A percentile compares a stretch with the other conserved stretches of the same genome.
These are phyloP conservation scores for Limnanthes douglasii DNA, from an alignment of 345 rosid genomes.

Conservation along the genomic window DNA sequence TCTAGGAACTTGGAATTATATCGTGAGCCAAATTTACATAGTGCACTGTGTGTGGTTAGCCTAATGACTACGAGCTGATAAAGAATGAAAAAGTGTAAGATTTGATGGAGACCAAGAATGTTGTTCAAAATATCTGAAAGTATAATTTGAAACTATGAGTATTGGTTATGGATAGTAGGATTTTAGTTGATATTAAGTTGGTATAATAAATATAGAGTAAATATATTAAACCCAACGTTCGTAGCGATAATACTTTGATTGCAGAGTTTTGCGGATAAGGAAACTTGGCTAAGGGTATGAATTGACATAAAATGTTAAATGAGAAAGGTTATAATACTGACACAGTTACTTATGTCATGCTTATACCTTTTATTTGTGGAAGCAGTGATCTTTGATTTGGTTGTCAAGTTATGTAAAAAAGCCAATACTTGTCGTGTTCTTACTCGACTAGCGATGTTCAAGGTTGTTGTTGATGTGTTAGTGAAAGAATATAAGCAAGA, in stretches of 20 bases:
- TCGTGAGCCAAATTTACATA: too few species aligned
- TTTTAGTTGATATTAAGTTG: constrained; percentile 26
- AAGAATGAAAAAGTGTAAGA: constrained; percentile 47
- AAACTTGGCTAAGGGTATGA: constrained; percentile 29
- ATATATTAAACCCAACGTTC: constrained; percentile 26
- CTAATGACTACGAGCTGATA: too few species aligned
- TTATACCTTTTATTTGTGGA: constrained; percentile 31
- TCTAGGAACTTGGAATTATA: too few species aligned
- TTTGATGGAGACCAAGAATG: constrained; percentile 31
- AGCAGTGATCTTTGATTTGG: constrained; percentile 39
- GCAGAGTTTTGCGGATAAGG: constrained; percentile 26
- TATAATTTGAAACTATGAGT: constrained; percentile 46
- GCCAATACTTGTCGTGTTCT: constrained; percentile 12
- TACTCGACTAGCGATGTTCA: constrained; percentile 22
- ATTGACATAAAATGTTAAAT: constrained; percentile 31
- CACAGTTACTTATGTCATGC: constrained; percentile 17
- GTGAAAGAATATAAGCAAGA: constrained; percentile 26
- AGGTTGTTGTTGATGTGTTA: constrained; percentile 37
- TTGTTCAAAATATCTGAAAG: constrained; percentile 38
- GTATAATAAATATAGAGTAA: constrained; percentile 27
- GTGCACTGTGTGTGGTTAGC: too few species aligned
- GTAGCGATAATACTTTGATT: constrained; percentile 42
- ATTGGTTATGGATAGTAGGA: constrained; percentile 23
- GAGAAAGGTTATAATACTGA: constrained; percentile 17
- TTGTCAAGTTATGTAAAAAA: constrained; percentile 27